Conservation (phyloP, 1,139 yeast species). For the Trichomonascaceae sp. region DNA sequence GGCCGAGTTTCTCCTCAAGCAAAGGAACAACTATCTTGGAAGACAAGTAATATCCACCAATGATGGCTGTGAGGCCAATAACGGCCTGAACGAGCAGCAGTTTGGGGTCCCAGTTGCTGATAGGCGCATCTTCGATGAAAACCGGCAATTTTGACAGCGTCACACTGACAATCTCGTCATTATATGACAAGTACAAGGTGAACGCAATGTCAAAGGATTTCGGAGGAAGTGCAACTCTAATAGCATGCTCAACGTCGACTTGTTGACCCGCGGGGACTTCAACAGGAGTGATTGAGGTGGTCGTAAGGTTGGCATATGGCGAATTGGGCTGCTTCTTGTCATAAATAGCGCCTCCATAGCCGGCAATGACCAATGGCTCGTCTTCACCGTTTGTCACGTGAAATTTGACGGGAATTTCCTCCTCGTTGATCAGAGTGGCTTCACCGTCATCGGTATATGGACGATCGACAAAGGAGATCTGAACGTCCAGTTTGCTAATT, state of each 20-base stretch:
- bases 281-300: constrained; percentile 61
- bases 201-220: constrained; percentile 59
- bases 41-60: constrained; percentile 44
- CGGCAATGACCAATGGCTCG: constrained; percentile 50
- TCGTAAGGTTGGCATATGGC: constrained; percentile 55
- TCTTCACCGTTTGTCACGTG: constrained; percentile 54
- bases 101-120: constrained; percentile 70
- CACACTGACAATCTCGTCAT: constrained; percentile 45
- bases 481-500: constrained; percentile 6
- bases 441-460: constrained; percentile 2
- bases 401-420: constrained; percentile 50
- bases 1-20: constrained; percentile 25
- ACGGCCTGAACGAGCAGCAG: constrained; percentile 57
- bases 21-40: constrained; percentile 40
- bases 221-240: constrained; percentile 47
- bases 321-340: constrained; percentile 40
- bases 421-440: constrained; percentile 39
- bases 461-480: constrained; percentile 5
- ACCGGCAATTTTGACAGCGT: constrained; percentile 56
- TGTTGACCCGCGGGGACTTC: constrained; percentile 61
- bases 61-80: constrained; percentile 46
- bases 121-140: constrained; percentile 54
- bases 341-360: constrained; percentile 66
- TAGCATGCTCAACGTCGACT: constrained; percentile 26
- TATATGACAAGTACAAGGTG: constrained; percentile 47